These are phyloP conservation scores for Parsonsia alboflavescens DNA, from an alignment of 257 asterid species.

Conservation along the genomic window DNA sequence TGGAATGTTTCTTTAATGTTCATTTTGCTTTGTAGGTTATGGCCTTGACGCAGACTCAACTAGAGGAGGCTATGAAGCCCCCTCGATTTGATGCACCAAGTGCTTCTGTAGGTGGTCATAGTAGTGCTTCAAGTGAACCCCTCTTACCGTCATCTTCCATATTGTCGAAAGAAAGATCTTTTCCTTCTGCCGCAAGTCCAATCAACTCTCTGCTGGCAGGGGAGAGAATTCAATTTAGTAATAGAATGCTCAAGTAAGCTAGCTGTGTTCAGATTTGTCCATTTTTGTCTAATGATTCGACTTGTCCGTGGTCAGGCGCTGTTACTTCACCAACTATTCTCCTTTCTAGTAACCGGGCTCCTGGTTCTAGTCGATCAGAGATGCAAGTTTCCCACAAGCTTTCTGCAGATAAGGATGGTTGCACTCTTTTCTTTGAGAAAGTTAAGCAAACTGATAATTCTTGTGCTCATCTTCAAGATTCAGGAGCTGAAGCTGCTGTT, in stretches of 20 bases:
- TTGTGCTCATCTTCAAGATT: constrained; percentile 53
- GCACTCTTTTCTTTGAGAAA: constrained; percentile 52
- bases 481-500: constrained; percentile 87
- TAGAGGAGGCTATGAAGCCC: constrained; percentile 89
- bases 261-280: background rate
- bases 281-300: constrained; percentile 12
- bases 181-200: constrained; percentile 73
- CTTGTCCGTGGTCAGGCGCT: constrained; percentile 51
- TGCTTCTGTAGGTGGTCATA: constrained; percentile 61
- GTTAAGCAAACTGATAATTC: constrained; percentile 54
- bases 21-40: constrained; percentile 57
- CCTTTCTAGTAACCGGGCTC: constrained; percentile 65
- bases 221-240: constrained; percentile 97
- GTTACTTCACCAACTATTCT: constrained; percentile 88
- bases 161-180: constrained; percentile 57
- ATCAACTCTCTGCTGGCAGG: constrained; percentile 90
- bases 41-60: constrained; percentile 82
- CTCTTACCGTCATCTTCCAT: constrained; percentile 51
- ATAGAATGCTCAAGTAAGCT: background rate
- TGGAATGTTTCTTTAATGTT: background rate
- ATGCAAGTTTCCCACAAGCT: constrained; percentile 51
- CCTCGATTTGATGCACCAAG: constrained; percentile 52
- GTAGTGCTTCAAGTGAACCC: constrained; percentile 49
- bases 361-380: constrained; percentile 78
- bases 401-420: constrained; percentile 49